Percentiles rank a stretch among this genome's conserved stretches.
phyloP scores from a whole-genome alignment of 495 filamentous ascomycete genomes.

The Penicillium diatomitis region DNA sequence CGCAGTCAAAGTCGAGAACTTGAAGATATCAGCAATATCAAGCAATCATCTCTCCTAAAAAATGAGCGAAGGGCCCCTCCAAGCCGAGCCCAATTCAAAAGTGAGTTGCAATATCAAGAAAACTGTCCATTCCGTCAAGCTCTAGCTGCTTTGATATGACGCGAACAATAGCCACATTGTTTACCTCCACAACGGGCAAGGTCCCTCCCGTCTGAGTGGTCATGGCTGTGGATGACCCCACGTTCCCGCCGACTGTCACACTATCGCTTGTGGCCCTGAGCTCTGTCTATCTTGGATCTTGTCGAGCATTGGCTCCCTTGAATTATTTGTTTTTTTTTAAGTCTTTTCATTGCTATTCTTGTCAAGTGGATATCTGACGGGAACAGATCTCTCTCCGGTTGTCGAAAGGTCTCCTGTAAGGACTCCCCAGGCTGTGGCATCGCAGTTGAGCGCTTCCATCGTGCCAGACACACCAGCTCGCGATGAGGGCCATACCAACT shows the following conservation, averaged over 20 bases:
- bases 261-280: no score
- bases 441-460: constrained; percentile 1
- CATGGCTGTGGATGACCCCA: no score
- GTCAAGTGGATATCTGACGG: constrained; percentile 3
- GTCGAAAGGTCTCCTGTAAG: constrained; percentile 7
- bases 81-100: neutral
- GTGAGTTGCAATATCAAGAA: neutral
- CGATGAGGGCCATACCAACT: constrained; percentile 26
- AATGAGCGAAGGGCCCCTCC: neutral
- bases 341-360: no score
- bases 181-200: no score
- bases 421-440: constrained; percentile 1
- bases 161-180: no score
- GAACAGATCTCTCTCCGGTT: constrained; percentile 8
- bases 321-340: no score
- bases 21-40: neutral
- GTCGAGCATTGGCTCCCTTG: no score
- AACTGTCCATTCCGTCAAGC: neutral
- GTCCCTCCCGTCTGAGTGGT: no score
- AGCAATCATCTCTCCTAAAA: neutral
- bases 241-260: no score
- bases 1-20: constrained; percentile 20
- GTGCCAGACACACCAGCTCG: constrained; percentile 19
- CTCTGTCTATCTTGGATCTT: no score
- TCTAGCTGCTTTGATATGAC: no score